phyloP scores from a whole-genome alignment of 2,329 filamentous ascomycete genomes.

The Phialophora verrucosa region DNA sequence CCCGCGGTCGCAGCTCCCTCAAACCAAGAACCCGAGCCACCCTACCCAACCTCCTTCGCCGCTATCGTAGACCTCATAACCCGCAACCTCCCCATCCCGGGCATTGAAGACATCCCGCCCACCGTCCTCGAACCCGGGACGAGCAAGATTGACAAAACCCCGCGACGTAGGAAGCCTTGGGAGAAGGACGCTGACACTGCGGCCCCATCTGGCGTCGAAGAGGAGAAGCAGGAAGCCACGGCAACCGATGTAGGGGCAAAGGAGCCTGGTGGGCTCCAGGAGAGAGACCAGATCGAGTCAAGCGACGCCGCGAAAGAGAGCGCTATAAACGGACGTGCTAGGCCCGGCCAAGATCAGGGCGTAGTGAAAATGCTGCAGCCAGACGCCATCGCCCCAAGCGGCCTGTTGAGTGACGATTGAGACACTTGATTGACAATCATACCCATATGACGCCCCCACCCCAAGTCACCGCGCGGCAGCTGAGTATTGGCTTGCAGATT shows the following conservation, averaged over 20 bases:
- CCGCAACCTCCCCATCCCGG: conserved; percentile 79
- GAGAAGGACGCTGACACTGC: conserved; percentile 63
- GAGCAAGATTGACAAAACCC: conserved; percentile 44
- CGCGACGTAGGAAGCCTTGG: conserved; percentile 75
- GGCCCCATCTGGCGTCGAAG: not conserved
- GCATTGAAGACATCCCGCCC: conserved; percentile 84
- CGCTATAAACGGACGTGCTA: conserved; percentile 29
- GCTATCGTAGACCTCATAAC: conserved; percentile 86
- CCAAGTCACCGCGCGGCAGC: not conserved
- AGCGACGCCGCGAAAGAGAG: conserved; percentile 1
- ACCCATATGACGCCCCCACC: not conserved
- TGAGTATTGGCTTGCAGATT: not conserved
- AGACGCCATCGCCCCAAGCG: conserved; percentile 38
- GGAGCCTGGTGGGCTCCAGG: not conserved
- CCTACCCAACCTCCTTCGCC: conserved; percentile 81
- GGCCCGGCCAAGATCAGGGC: conserved; percentile 32
- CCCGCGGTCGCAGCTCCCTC: conserved; percentile 16
- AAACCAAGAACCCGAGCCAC: conserved; percentile 51
- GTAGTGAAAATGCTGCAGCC: conserved; percentile 39
- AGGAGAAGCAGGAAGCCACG: conserved; percentile 4
- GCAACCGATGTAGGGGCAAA: not conserved
- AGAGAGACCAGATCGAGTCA: not conserved
- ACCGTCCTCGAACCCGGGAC: conserved; percentile 68
- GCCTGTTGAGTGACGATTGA: conserved; percentile 36
- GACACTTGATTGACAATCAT: not conserved